Evolutionary conservation across 169 alveolate species (phyloP).

Genomic region (Plasmodium blacklocki): DNA sequence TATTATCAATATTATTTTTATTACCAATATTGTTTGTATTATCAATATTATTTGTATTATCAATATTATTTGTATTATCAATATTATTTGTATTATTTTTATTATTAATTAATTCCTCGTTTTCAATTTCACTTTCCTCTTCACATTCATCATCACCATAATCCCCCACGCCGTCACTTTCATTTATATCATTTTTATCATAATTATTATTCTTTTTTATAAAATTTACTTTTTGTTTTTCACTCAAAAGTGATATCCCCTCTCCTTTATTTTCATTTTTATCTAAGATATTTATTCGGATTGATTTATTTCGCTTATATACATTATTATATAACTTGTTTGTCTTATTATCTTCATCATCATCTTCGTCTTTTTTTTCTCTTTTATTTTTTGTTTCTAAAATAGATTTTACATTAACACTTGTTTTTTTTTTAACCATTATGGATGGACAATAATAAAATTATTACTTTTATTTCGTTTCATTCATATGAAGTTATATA

Average conservation of each 20-base stretch:
- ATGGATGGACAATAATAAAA: neutral
- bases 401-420: conserved; percentile 22
- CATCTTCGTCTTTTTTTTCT: conserved; percentile 34
- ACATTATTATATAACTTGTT: neutral
- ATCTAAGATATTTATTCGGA: neutral
- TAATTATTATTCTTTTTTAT: neutral
- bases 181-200: conserved; percentile 3
- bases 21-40: too few species aligned
- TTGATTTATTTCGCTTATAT: conserved; percentile 7
- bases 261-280: conserved; percentile 14
- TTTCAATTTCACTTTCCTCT: neutral
- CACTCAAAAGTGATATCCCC: neutral
- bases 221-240: neutral
- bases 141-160: neutral
- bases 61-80: too few species aligned
- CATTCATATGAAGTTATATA: too few species aligned
- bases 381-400: conserved; percentile 48
- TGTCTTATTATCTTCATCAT: conserved; percentile 34
- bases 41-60: too few species aligned
- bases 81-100: neutral
- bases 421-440: conserved; percentile 50
- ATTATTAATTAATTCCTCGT: neutral
- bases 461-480: too few species aligned
- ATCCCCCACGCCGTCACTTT: neutral
- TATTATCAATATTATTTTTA: conserved; percentile 2